phyloP scores from a whole-genome alignment of 177 flowering plant genomes.

The Vitis hybrid region DNA sequence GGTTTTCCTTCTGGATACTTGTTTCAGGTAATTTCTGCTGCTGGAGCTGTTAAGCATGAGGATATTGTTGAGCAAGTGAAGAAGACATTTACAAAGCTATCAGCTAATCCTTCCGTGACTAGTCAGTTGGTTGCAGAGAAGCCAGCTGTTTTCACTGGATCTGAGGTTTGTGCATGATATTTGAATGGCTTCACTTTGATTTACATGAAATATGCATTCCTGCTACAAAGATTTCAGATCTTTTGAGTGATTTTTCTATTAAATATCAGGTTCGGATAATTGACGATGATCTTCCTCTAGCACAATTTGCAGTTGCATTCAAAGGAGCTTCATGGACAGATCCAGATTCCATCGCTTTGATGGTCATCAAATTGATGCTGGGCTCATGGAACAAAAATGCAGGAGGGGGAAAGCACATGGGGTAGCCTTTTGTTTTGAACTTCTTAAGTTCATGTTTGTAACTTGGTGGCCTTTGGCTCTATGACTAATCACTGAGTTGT shows the following conservation, averaged over 20 bases:
- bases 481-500: too few relatives aligned
- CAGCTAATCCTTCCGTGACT: constrained; percentile 71
- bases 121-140: constrained; percentile 67
- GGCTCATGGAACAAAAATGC: constrained; percentile 86
- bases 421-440: constrained; percentile 43
- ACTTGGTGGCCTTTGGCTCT: too few relatives aligned
- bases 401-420: constrained; percentile 93
- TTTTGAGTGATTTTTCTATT: neutral
- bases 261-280: constrained; percentile 70
- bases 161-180: constrained; percentile 60
- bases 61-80: constrained; percentile 84
- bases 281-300: constrained; percentile 85
- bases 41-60: constrained; percentile 95
- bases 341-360: constrained; percentile 93
- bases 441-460: neutral
- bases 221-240: too few relatives aligned
- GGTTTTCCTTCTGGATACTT: neutral
- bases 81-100: constrained; percentile 71
- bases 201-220: too few relatives aligned
- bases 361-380: constrained; percentile 92
- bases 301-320: constrained; percentile 96
- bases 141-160: constrained; percentile 87
- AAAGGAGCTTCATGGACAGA: constrained; percentile 97
- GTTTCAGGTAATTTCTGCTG: constrained; percentile 72
- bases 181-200: too few relatives aligned